Base-by-base conservation (phyloP, 1,284 basidiomycete species). In the Malassezia nana region DNA sequence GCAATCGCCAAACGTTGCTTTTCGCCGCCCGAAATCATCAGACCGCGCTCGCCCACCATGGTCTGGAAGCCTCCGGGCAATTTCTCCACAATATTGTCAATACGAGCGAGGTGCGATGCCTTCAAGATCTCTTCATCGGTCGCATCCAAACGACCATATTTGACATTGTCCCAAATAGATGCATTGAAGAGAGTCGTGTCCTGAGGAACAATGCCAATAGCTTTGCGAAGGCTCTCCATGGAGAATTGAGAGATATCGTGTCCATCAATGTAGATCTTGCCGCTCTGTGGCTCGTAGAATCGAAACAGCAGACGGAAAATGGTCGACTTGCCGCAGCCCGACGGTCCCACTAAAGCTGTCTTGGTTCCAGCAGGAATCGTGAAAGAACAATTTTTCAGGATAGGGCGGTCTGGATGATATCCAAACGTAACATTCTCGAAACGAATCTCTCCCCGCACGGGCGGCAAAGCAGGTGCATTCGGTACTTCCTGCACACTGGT, bases 21-120 rank as follows among this genome's bases (percentile, higher is more conserved):
- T 79, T 98, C 92, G 0, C 94, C 92, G 0, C 92, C 92, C 13
- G 87, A 90, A 52, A 98, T 89, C 94, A 98, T 96, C 68, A 96
- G 75, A 1, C 92, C 92, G 22, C 92, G 78, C 76, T 98, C 92
- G 1, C 92, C 94, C 9, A 98, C 94, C 69, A 86, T 85, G 7
- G 92, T 98, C 38, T 76, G 69, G 75, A 92, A 98, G 46, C 85
- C 84, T 4, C 90, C 86, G 0, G 90, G 89, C 31, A 98, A 76
- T 32, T 81, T 79, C 76, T 80, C 77, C 45, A 98, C 82, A 15
- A 88, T 84, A 15, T 84, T 78, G 65, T 91, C 86, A 8, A 96
- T 85, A 65, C 88, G 87, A 30, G 92, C 94, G 75, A 86, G 85
- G 70, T 78, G 78, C 38, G 89, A 84, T 1, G 84, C 92, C 60